Evolutionary conservation across 495 filamentous ascomycete species (phyloP).

Genomic region (Aspergillus coremiiformis): DNA sequence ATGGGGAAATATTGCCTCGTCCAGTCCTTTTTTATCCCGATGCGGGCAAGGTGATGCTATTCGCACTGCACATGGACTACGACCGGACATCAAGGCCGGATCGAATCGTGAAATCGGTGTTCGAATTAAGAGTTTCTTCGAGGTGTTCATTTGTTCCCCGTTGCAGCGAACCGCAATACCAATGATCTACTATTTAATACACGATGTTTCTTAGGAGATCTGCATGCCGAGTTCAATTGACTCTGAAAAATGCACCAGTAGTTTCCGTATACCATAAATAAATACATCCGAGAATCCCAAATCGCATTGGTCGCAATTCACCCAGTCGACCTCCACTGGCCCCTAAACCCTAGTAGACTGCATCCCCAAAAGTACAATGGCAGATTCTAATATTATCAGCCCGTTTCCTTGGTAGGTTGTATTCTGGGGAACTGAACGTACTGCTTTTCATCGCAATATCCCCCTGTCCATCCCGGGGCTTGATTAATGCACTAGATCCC

Average conservation of each 20-base stretch:
- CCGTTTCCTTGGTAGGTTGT: background rate
- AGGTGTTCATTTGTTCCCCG: background rate
- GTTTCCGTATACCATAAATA: too few species aligned
- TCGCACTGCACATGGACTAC: too few species aligned
- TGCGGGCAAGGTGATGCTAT: background rate
- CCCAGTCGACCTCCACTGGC: too few species aligned
- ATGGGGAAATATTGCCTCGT: background rate
- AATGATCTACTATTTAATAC: background rate
- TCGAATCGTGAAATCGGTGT: too few species aligned
- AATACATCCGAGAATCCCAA: too few species aligned
- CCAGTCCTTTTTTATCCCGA: background rate
- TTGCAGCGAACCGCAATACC: background rate
- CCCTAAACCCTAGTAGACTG: too few species aligned
- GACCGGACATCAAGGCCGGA: too few species aligned
- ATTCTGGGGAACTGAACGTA: background rate
- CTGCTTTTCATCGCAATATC: conserved; percentile 5
- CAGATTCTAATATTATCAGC: conserved; percentile 3
- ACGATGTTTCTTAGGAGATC: background rate
- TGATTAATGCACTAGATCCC: background rate
- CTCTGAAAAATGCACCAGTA: too few species aligned
- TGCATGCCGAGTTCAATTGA: background rate
- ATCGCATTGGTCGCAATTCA: too few species aligned
- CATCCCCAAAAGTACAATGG: conserved; percentile 2
- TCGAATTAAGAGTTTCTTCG: background rate
- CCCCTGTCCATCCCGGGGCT: conserved; percentile 4